Evolutionary conservation across 352 stramenopile genomes (phyloP).

Genomic region (Phytophthora sansomeana): DNA sequence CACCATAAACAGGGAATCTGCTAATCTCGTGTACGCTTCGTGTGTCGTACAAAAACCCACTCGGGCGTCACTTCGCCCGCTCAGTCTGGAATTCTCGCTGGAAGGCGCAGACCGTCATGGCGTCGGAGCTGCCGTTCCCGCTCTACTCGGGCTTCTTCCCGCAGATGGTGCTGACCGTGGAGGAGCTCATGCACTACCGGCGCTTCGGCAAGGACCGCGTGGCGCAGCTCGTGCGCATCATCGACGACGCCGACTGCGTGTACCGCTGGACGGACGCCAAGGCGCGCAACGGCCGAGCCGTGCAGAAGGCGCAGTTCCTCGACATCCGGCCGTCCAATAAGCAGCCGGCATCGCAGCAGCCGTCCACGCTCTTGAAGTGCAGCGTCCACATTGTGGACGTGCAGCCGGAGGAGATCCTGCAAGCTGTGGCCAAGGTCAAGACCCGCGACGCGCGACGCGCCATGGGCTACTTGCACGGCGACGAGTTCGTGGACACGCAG

Average conservation of each 20-base stretch:
- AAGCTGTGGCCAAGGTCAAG: conserved; percentile 59
- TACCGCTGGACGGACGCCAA: conserved; percentile 71
- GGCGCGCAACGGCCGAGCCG: conserved; percentile 29
- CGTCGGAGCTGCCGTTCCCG: conserved; percentile 54
- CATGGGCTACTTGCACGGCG: conserved; percentile 59
- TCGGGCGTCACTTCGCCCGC: conserved; percentile 22
- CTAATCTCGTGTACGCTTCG: conserved; percentile 5
- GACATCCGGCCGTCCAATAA: conserved; percentile 61
- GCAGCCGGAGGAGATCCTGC: conserved; percentile 66
- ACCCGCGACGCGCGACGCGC: conserved; percentile 64
- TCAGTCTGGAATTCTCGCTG: conserved; percentile 24
- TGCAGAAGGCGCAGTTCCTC: conserved; percentile 67
- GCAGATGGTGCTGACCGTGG: conserved; percentile 72
- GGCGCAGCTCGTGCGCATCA: conserved; percentile 67
- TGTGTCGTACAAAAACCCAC: conserved; percentile 17
- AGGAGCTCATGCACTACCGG: conserved; percentile 80
- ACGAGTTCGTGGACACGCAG: conserved; percentile 66
- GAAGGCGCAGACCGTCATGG: conserved; percentile 18
- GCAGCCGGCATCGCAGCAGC: conserved; percentile 32
- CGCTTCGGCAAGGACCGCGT: conserved; percentile 76
- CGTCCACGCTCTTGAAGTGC: conserved; percentile 66
- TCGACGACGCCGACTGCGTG: conserved; percentile 75
- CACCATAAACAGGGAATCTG: neutral
- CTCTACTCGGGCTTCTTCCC: conserved; percentile 82
- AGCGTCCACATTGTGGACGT: conserved; percentile 73